phyloP scores from a whole-genome alignment of 2,329 filamentous ascomycete species.

The Alternaria brassicicola region DNA sequence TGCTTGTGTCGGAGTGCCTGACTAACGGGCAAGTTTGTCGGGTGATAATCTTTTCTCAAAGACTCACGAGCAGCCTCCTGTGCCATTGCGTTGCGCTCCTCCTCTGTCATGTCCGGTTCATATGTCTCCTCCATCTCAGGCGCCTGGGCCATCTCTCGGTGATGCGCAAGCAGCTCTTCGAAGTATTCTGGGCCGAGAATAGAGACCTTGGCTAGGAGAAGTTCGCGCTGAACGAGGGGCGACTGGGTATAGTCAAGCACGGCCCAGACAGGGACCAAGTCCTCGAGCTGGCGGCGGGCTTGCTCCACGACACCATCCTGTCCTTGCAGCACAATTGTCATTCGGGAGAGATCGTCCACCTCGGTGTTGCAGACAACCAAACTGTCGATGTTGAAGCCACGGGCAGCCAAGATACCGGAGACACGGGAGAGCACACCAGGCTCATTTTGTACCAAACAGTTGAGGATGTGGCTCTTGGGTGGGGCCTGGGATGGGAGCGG shows the following conservation, averaged over 20 bases:
- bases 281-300: constrained; percentile 91
- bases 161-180: constrained; percentile 93
- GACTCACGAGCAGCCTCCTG: constrained; percentile 49
- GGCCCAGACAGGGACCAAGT: constrained; percentile 97
- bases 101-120: constrained; percentile 36
- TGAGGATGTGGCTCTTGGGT: constrained; percentile 93
- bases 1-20: constrained; percentile 96
- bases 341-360: constrained; percentile 93
- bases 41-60: constrained; percentile 77
- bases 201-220: constrained; percentile 94
- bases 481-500: constrained; percentile 82
- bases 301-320: constrained; percentile 98
- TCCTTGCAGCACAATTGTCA: constrained; percentile 97
- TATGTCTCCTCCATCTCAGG: constrained; percentile 39
- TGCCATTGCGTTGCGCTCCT: constrained; percentile 39
- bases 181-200: constrained; percentile 98
- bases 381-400: constrained; percentile 99
- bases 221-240: constrained; percentile 91
- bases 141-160: constrained; percentile 80
- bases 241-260: constrained; percentile 94
- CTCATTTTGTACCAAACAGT: constrained; percentile 98
- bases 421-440: constrained; percentile 95
- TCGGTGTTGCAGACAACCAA: constrained; percentile 98
- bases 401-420: constrained; percentile 91
- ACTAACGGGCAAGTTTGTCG: constrained; percentile 80